These are phyloP conservation scores for Mycena chlorophos DNA, from an alignment of 768 basidiomycete species.

Conservation along the genomic window DNA sequence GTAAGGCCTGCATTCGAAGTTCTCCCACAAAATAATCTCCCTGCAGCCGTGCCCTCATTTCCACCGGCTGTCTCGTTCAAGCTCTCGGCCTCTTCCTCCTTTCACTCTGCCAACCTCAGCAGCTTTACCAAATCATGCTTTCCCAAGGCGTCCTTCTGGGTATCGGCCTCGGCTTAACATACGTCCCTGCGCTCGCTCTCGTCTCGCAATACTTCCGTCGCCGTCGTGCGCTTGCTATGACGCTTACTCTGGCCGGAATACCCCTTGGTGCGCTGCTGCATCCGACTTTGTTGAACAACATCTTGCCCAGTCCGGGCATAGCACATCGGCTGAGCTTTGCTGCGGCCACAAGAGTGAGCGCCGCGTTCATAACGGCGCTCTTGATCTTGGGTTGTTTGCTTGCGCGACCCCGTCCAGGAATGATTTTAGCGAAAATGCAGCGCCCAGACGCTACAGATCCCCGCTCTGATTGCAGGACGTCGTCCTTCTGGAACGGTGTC, in stretches of 20 bases:
- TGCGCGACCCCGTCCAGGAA: conserved; percentile 1
- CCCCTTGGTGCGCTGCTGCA: conserved; percentile 46
- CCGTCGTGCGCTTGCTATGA: conserved; percentile 42
- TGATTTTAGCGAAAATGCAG: not conserved
- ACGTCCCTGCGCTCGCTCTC: conserved; percentile 49
- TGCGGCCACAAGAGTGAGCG: conserved; percentile 41
- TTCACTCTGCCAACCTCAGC: conserved; percentile 34
- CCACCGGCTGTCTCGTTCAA: conserved; percentile 45
- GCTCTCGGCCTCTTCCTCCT: conserved; percentile 47
- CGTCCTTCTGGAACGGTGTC: conserved; percentile 31
- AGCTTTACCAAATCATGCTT: conserved; percentile 43
- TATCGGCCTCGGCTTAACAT: conserved; percentile 51
- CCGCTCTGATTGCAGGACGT: conserved; percentile 31
- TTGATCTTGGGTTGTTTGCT: conserved; percentile 28
- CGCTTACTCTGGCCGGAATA: conserved; percentile 40
- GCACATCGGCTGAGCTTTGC: conserved; percentile 39
- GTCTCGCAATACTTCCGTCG: conserved; percentile 47
- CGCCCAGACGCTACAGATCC: conserved; percentile 39
- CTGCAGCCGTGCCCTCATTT: conserved; percentile 43
- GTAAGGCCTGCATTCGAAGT: not conserved
- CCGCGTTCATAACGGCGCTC: conserved; percentile 35
- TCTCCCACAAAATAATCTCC: not conserved
- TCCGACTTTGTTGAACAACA: conserved; percentile 48
- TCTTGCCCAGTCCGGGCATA: conserved; percentile 21
- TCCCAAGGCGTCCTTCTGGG: conserved; percentile 50